phyloP scores from a whole-genome alignment of 2,329 filamentous ascomycete genomes.

The Fusarium staphyleae region DNA sequence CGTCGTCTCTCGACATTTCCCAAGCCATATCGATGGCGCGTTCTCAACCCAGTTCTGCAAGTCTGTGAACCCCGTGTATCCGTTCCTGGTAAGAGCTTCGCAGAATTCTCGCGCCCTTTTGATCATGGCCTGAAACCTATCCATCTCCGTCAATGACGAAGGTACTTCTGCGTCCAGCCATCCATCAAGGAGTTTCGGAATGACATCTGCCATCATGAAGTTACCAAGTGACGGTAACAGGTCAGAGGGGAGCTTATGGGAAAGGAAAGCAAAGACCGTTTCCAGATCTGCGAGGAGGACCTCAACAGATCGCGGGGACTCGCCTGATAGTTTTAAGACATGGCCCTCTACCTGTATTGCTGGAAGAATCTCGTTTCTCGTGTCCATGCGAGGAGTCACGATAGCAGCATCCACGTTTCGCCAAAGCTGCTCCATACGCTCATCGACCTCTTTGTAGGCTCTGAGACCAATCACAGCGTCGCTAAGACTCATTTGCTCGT shows the following conservation, averaged over 20 bases:
- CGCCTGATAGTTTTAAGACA: conserved; percentile 52
- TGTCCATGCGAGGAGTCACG: conserved; percentile 64
- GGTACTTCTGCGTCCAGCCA: conserved; percentile 84
- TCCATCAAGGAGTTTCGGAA: conserved; percentile 70
- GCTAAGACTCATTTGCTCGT: conserved; percentile 59
- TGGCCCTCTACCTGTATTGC: conserved; percentile 53
- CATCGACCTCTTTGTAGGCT: conserved; percentile 67
- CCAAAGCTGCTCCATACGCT: conserved; percentile 67
- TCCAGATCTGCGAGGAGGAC: conserved; percentile 63
- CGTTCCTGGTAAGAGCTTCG: conserved; percentile 63
- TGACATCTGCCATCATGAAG: conserved; percentile 73
- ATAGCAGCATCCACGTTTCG: conserved; percentile 68
- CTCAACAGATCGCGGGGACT: conserved; percentile 55
- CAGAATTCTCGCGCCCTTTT: conserved; percentile 70
- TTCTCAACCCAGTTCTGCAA: conserved; percentile 82
- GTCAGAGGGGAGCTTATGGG: conserved; percentile 59
- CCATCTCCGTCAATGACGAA: conserved; percentile 73
- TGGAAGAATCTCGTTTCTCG: conserved; percentile 45
- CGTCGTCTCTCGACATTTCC: conserved; percentile 79
- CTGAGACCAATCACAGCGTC: conserved; percentile 64
- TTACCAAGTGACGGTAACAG: conserved; percentile 68
- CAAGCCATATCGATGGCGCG: conserved; percentile 84
- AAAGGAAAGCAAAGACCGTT: conserved; percentile 59
- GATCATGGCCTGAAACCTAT: conserved; percentile 74
- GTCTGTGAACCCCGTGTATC: conserved; percentile 68